phyloP scores from a whole-genome alignment of 257 asterid species.

The Haberlea rhodopensis region DNA sequence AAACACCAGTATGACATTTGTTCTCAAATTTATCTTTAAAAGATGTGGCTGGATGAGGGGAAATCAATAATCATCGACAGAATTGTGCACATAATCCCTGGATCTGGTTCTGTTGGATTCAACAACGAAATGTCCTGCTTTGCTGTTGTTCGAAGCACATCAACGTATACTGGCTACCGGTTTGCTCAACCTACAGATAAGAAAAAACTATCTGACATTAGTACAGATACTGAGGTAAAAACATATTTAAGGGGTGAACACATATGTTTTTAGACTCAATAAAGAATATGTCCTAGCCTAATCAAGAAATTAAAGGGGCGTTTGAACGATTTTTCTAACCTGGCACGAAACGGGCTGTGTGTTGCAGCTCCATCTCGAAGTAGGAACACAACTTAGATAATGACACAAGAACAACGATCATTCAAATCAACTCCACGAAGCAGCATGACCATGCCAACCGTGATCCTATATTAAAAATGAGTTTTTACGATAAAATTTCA shows the following conservation, averaged over 20 bases:
- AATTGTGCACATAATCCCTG: constrained; percentile 79
- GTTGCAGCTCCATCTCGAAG: constrained; percentile 81
- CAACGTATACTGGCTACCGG: constrained; percentile 54
- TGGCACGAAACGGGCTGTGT: constrained; percentile 60
- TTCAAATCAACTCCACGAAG: constrained; percentile 83
- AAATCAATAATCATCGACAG: constrained; percentile 43
- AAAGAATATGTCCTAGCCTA: background rate
- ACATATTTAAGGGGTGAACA: background rate
- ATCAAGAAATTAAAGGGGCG: background rate
- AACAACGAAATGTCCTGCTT: constrained; percentile 42
- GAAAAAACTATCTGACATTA: background rate
- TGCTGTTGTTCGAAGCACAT: constrained; percentile 66
- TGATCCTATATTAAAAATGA: constrained; percentile 44
- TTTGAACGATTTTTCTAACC: constrained; percentile 38
- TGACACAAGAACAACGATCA: constrained; percentile 87
- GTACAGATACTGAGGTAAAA: background rate
- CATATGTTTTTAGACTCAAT: background rate
- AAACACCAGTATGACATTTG: too few relatives aligned
- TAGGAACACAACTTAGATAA: constrained; percentile 83
- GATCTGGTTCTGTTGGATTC: constrained; percentile 51
- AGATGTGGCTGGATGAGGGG: background rate
- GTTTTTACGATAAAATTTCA: too few relatives aligned
- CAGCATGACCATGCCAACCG: constrained; percentile 64
- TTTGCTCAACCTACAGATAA: constrained; percentile 64
- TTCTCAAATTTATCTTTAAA: too few relatives aligned